Conservation (phyloP, 2,329 filamentous ascomycete species). For the Aspergillus sp. region DNA sequence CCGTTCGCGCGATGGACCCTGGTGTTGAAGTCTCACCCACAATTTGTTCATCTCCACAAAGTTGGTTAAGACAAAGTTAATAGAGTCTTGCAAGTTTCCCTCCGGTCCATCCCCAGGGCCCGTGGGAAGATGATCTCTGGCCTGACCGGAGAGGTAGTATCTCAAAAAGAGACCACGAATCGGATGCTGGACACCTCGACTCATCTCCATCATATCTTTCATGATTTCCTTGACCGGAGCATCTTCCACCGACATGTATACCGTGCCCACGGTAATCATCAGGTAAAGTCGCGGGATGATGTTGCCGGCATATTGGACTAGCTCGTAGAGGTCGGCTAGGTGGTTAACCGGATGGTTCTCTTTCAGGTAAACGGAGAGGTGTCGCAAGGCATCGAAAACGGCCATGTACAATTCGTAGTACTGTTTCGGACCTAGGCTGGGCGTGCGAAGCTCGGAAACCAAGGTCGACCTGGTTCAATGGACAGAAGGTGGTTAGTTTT, state of each 20-base stretch:
- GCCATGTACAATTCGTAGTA: conserved; percentile 99
- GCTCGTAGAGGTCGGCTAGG: conserved; percentile 94
- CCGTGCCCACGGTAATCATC: conserved; percentile 98
- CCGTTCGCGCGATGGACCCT: conserved; percentile 91
- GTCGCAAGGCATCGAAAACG: conserved; percentile 94
- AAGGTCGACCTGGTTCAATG: conserved; percentile 73
- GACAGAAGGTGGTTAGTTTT: conserved; percentile 6
- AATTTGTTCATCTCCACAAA: conserved; percentile 99
- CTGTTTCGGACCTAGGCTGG: conserved; percentile 96
- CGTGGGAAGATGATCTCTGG: conserved; percentile 79
- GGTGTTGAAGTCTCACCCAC: conserved; percentile 95
- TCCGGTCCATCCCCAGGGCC: conserved; percentile 86
- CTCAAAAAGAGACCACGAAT: conserved; percentile 91
- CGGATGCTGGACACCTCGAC: conserved; percentile 92
- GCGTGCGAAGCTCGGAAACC: conserved; percentile 96
- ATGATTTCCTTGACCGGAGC: conserved; percentile 99
- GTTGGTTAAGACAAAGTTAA: conserved; percentile 96
- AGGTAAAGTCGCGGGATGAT: conserved; percentile 95
- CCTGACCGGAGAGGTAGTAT: conserved; percentile 95
- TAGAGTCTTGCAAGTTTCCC: conserved; percentile 93
- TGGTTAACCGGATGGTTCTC: conserved; percentile 98
- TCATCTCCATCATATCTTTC: conserved; percentile 99
- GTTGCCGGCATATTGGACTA: conserved; percentile 97
- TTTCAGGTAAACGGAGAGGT: conserved; percentile 92
- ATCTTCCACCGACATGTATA: conserved; percentile 98